A percentile compares a stretch with the other conserved stretches of the same genome.
phyloP scores from a whole-genome alignment of 805 yeast genomes.

The Ogataea pilisensis region DNA sequence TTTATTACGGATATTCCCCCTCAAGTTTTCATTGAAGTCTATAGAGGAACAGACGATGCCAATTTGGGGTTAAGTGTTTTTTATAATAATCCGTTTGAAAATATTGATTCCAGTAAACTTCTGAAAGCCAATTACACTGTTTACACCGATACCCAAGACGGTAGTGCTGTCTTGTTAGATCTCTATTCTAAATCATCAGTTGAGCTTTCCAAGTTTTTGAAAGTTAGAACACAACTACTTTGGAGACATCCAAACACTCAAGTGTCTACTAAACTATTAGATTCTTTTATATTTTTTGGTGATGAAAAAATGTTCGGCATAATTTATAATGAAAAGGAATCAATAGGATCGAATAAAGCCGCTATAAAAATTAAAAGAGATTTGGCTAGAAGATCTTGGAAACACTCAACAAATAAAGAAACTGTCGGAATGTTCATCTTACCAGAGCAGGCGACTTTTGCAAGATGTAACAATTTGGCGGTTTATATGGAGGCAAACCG shows the following conservation, averaged over 20 bases:
- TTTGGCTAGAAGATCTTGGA: conserved; percentile 89
- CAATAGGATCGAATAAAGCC: conserved; percentile 37
- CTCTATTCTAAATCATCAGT: conserved; percentile 65
- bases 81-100: conserved; percentile 70
- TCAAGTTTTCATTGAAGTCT: conserved; percentile 78
- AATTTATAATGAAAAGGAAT: conserved; percentile 35
- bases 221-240: conserved; percentile 77
- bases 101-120: conserved; percentile 66
- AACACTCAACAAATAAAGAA: conserved; percentile 55
- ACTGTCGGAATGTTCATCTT: conserved; percentile 66
- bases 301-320: conserved; percentile 49
- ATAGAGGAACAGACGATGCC: conserved; percentile 61
- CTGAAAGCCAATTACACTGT: conserved; percentile 66
- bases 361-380: conserved; percentile 74
- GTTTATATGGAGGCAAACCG: conserved; percentile 91
- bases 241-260: conserved; percentile 83
- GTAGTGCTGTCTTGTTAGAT: conserved; percentile 56
- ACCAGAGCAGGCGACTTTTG: conserved; percentile 66
- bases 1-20: conserved; percentile 91
- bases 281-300: conserved; percentile 69
- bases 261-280: conserved; percentile 71
- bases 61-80: conserved; percentile 75
- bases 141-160: conserved; percentile 47
- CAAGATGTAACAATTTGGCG: conserved; percentile 72
- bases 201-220: conserved; percentile 65